Conservation (phyloP, 129 eudicot species). For the Lonicera japonica region DNA sequence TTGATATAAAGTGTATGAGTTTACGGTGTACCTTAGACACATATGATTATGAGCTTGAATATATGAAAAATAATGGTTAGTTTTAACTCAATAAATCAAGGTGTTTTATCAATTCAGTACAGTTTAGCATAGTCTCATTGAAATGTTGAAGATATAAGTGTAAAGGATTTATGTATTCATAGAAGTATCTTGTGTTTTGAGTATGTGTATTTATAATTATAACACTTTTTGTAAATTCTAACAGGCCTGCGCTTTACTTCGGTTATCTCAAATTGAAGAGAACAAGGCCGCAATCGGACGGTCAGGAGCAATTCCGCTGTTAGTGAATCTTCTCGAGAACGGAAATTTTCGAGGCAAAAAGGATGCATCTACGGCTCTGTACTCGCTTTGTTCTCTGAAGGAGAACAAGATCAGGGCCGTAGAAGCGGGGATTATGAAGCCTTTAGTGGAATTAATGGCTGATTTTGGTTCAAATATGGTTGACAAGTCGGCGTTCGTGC, state of each 20-base stretch:
- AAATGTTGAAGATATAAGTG: no score
- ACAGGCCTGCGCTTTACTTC: slow-evolving; percentile 72
- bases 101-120: no score
- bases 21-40: no score
- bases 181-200: no score
- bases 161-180: no score
- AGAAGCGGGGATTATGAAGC: slow-evolving; percentile 67
- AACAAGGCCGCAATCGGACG: slow-evolving; percentile 62
- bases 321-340: slow-evolving; percentile 47
- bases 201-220: no score
- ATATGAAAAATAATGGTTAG: no score
- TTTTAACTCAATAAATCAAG: no score
- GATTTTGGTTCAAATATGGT: slow-evolving; percentile 71
- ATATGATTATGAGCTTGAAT: no score
- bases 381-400: slow-evolving; percentile 52
- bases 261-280: slow-evolving; percentile 65
- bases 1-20: no score
- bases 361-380: slow-evolving; percentile 81
- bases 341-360: slow-evolving; percentile 73
- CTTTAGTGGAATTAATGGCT: slow-evolving; percentile 77
- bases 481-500: slow-evolving; percentile 72
- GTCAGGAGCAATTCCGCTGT: slow-evolving; percentile 64
- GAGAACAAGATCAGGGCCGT: slow-evolving; percentile 71
- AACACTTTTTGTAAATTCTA: no score
- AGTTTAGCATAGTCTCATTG: no score